Base-by-base conservation (phyloP, 345 rosid species). In the Camelina hispida region DNA sequence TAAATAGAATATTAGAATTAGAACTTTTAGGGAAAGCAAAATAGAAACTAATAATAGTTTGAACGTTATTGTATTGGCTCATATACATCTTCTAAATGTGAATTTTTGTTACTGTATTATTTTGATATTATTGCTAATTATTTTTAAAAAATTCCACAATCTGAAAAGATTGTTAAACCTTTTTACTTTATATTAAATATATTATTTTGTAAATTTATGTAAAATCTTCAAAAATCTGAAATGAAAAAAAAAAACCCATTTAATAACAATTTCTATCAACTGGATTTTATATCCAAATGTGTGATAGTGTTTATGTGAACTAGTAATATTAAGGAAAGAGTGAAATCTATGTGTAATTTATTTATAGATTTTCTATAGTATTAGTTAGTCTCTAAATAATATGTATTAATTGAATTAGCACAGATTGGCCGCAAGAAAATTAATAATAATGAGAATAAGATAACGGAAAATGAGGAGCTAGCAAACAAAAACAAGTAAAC, bases 401-500 rank as follows among this genome's bases (percentile, higher is more conserved):
- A 55, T 63, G 56, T 46, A 64, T 18, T 8, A 20, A 63, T 22
- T 46, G 38, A 54, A 12, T 16, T 53, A 63, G 34, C 44, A 38
- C 11, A 66, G 52, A 59, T 10, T 58, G 8, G 59, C 38, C 14
- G 65, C 16, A 37, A 58, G 23, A 38, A 30, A 46, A 32, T 32
- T 6, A 51, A 16, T 25, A 46, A 50, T 25, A 46, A 50, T 14
- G 5, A 50, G 5, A 20, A 35, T 3, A 59, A 40, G 53, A 62
- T 11, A 12, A 34, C 9, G 8, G 30, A 6, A 62, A 59, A 50
- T 2, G 35, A 60, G 12, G 35, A 62, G 79, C 74, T 76, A 69
- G 7, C 16, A 69, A 62, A 69, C 79, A 76, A 62, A 63, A 63
- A 17, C 14, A 62, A 52, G 53, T 44, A 76, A 37, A 40, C 60